A percentile compares a stretch with the other conserved stretches of the same genome.
phyloP scores from a whole-genome alignment of 441 rosid genomes.

The Populus trichocarpa region DNA sequence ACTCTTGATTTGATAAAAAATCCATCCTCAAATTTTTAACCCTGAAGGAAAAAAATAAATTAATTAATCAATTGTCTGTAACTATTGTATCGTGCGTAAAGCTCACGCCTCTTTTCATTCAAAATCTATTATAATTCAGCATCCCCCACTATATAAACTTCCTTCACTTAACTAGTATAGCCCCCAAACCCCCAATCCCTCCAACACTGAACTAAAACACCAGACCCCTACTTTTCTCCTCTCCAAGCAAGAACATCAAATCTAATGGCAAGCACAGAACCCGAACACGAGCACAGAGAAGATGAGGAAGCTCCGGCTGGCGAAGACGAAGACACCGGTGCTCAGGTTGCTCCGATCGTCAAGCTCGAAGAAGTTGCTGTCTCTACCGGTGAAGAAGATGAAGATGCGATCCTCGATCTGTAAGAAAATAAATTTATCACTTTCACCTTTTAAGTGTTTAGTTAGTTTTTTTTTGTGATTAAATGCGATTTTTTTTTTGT shows the following conservation, averaged over 20 bases:
- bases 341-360: constrained; percentile 86
- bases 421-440: constrained; percentile 16
- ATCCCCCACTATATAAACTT: not conserved
- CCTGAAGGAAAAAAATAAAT: not conserved
- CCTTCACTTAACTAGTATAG: not conserved
- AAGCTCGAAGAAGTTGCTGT: constrained; percentile 84
- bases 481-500: not conserved
- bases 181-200: not conserved
- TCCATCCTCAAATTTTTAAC: no score
- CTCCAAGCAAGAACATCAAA: not conserved
- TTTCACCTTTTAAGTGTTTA: not conserved
- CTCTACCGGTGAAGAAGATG: constrained; percentile 87
- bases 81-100: not conserved
- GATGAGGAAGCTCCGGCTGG: constrained; percentile 65
- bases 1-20: no score
- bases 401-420: constrained; percentile 81
- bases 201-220: not conserved
- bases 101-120: not conserved
- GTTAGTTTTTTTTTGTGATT: not conserved
- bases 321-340: constrained; percentile 96
- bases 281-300: constrained; percentile 59
- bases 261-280: constrained; percentile 66
- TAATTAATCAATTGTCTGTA: no score
- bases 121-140: not conserved
- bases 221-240: not conserved